Evolutionary conservation across 805 yeast genomes (phyloP), one percentile per base, ranked within the genome.

Genomic region (Grigorovia yakushimaensis): DNA sequence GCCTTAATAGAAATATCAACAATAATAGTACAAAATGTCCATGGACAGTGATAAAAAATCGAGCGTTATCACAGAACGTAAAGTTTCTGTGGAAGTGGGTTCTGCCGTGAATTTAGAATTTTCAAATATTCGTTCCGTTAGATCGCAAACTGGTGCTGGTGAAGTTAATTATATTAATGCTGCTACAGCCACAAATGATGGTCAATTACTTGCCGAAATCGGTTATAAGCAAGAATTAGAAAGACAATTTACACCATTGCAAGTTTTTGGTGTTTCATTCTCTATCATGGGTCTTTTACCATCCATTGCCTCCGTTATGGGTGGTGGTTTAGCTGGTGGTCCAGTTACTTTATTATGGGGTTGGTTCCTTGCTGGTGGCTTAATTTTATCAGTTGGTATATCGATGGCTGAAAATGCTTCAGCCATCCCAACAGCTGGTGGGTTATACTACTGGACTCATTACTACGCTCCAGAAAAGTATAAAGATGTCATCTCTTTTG

Each of bases 401-500:
- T 70, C 82, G 17, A 76, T 84, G 79, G 71, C 84, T 5, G 83
- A 81, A 55, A 62, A 81, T 51, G 85, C 83, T 1, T 74, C 82
- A 36, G 76, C 88, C 1, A 74, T 80, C 53, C 89, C 91, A 23
- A 82, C 89, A 1, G 76, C 84, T 19, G 89, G 89, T 47, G 89
- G 89, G 8, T 66, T 83, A 38, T 84, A 81, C 59, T 79, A 76
- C 62, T 79, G 84, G 81, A 77, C 85, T 1, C 78, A 72, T 61
- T 73, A 79, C 58, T 82, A 79, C 58, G 79, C 88, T 22, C 88
- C 87, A 1, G 73, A 69, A 43, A 54, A 56, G 4, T 54, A 70
- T 30, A 72, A 76, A 56, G 73, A 74, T 18, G 78, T 81, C 0
- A 61, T 81, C 30, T 76, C 82, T 40, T 82, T 74, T 56, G 58